Percentiles rank a stretch among this genome's conserved stretches.
Evolutionary conservation across 495 filamentous ascomycete species (phyloP).

Genomic region (Penicillium diatomitis): DNA sequence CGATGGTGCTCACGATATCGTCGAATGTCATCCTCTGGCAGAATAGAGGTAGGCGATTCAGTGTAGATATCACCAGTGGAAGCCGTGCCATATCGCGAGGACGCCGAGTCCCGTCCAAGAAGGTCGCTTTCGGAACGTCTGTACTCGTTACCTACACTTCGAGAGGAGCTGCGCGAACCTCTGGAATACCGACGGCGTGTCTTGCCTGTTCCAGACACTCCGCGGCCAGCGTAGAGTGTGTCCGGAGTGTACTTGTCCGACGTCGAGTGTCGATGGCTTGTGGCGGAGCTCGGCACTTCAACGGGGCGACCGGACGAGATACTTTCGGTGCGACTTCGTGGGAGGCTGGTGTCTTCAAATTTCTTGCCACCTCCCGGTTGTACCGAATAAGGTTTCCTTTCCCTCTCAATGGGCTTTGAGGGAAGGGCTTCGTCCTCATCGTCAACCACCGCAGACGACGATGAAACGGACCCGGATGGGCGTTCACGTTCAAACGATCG

Average conservation of each 20-base stretch:
- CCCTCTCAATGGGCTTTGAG: constrained; percentile 47
- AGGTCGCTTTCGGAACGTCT: constrained; percentile 36
- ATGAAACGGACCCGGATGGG: constrained; percentile 31
- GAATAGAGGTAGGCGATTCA: constrained; percentile 12
- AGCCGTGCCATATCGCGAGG: constrained; percentile 12
- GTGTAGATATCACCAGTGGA: constrained; percentile 25
- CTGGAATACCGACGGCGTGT: constrained; percentile 8
- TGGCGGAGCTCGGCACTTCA: constrained; percentile 10
- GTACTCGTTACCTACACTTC: constrained; percentile 24
- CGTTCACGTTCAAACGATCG: constrained; percentile 43
- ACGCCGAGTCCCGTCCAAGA: constrained; percentile 13
- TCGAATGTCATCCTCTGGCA: constrained; percentile 23
- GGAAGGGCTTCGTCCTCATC: constrained; percentile 34
- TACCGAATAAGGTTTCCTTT: constrained; percentile 52
- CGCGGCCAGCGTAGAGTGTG: constrained; percentile 14
- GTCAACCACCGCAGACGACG: constrained; percentile 33
- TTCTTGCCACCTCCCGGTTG: constrained; percentile 48
- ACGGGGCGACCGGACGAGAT: constrained; percentile 19
- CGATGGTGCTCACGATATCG: constrained; percentile 17
- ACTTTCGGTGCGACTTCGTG: constrained; percentile 20
- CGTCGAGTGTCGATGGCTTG: constrained; percentile 3
- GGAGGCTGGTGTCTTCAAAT: constrained; percentile 30
- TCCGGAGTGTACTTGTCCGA: constrained; percentile 18
- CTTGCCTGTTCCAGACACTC: constrained; percentile 14
- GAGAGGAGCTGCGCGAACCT: constrained; percentile 29